Evolutionary conservation across 306 rosid genomes (phyloP).

Genomic region (Dryas alaskensis): DNA sequence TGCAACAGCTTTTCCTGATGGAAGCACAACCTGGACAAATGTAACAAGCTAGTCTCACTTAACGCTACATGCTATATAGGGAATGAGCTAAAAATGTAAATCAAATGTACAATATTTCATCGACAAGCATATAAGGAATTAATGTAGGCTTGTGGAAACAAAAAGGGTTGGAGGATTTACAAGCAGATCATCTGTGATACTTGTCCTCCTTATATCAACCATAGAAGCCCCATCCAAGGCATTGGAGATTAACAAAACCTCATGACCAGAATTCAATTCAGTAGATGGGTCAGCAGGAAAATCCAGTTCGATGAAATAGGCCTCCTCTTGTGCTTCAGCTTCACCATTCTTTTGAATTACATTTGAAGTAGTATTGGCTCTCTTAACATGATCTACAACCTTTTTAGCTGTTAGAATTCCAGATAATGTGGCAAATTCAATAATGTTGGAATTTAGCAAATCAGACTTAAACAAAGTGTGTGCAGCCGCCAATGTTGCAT

Average conservation of each 20-base stretch:
- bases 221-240: conserved; percentile 51
- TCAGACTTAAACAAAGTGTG: conserved; percentile 51
- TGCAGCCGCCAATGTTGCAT: conserved; percentile 79
- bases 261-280: conserved; percentile 29
- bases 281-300: conserved; percentile 36
- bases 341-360: conserved; percentile 13
- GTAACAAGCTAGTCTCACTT: conserved; percentile 4
- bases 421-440: conserved; percentile 61
- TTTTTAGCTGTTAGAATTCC: conserved; percentile 50
- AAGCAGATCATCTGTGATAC: conserved; percentile 30
- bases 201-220: conserved; percentile 47
- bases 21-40: conserved; percentile 49
- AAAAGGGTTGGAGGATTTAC: conserved; percentile 34
- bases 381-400: conserved; percentile 9
- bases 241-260: conserved; percentile 33
- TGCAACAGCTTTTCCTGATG: conserved; percentile 45
- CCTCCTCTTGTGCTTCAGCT: conserved; percentile 13
- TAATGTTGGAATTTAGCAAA: conserved; percentile 30
- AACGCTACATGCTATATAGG: neutral
- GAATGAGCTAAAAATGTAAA: no score
- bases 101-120: no score
- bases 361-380: neutral
- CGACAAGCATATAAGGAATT: neutral
- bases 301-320: conserved; percentile 42
- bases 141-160: no score